Base-by-base conservation (phyloP, 768 basidiomycete genomes). In the Suillus lakei region DNA sequence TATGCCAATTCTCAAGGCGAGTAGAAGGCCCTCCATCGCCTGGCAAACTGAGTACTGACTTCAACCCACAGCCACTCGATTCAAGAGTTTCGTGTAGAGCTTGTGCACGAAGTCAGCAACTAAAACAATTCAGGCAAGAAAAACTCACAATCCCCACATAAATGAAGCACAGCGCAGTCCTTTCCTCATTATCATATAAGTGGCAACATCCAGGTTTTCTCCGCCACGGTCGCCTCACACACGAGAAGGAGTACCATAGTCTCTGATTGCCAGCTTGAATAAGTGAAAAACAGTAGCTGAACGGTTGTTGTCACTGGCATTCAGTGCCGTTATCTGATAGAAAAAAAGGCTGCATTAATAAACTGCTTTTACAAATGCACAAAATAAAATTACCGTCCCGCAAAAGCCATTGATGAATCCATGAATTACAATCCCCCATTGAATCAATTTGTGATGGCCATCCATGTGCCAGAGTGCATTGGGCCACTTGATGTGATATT, bases 41-140 rank as follows among this genome's bases (percentile, higher is more conserved):
- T 69, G 0, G 70, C 78, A 84, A 84, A 43, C 13, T 80, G 75
- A 0, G 63, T 46, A 0, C 81, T 80, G 38, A 82, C 73, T 53
- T 85, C 82, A 16, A 82, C 74, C 83, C 84, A 84, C 0, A 85
- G 69, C 0, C 74, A 58, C 67, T 86, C 84, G 65, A 85, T 84
- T 0, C 76, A 68, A 1, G 79, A 79, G 63, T 85, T 86, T 5
- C 70, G 67, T 0, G 80, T 81, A 0, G 80, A 85, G 7, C 74
- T 75, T 48, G n/a, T 12, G n/a, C 36, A 56, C 15, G 50, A 3
- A 53, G 59, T 26, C 21, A 44, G 38, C 12, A 43, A 32, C 15
- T 30, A 30, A 12, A 61, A 4, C 51, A 46, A 34, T 18, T 26
- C 10, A 9, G 23, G 32, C 13, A 44, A 32, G 21, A 21, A 23